These are phyloP conservation scores for Claviceps humidiphila DNA, from an alignment of 2,329 filamentous ascomycete species.

Conservation along the genomic window DNA sequence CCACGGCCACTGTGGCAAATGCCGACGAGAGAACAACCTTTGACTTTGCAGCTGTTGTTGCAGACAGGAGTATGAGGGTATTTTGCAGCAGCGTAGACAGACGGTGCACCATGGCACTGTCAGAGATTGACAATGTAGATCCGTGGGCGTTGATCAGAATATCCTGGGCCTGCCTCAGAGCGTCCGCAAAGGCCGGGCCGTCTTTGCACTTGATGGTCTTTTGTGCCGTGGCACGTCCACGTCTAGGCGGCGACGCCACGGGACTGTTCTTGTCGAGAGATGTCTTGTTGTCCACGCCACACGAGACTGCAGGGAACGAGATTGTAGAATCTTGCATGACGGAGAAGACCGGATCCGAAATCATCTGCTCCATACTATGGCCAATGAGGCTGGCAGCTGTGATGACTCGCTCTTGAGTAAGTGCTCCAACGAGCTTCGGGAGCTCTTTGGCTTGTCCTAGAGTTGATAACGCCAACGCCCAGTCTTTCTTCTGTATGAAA, in stretches of 20 bases:
- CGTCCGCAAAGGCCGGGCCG: slow-evolving; percentile 38
- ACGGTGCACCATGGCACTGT: slow-evolving; percentile 48
- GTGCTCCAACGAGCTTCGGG: slow-evolving; percentile 25
- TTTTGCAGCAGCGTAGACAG: slow-evolving; percentile 52
- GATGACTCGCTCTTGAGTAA: slow-evolving; percentile 42
- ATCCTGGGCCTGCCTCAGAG: slow-evolving; percentile 52
- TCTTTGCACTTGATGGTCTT: slow-evolving; percentile 19
- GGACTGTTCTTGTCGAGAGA: slow-evolving; percentile 22
- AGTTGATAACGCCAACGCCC: slow-evolving; percentile 41
- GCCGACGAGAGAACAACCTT: slow-evolving; percentile 36
- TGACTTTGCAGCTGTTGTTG: slow-evolving; percentile 36
- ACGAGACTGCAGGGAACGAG: slow-evolving; percentile 60
- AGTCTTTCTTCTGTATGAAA: slow-evolving; percentile 38
- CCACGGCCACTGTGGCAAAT: slow-evolving; percentile 50
- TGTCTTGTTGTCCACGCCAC: slow-evolving; percentile 30
- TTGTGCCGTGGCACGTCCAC: slow-evolving; percentile 12
- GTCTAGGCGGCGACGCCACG: slow-evolving; percentile 23
- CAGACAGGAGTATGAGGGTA: slow-evolving; percentile 52
- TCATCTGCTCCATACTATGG: slow-evolving; percentile 59
- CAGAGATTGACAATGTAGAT: slow-evolving; percentile 36
- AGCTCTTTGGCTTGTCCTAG: slow-evolving; percentile 37
- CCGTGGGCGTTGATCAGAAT: slow-evolving; percentile 51
- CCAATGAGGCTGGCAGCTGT: slow-evolving; percentile 56
- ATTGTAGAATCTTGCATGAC: slow-evolving; percentile 87
- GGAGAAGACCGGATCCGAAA: slow-evolving; percentile 71